Conservation (phyloP, 2,329 filamentous ascomycete genomes). For the Phyllosticta citriasiana region DNA sequence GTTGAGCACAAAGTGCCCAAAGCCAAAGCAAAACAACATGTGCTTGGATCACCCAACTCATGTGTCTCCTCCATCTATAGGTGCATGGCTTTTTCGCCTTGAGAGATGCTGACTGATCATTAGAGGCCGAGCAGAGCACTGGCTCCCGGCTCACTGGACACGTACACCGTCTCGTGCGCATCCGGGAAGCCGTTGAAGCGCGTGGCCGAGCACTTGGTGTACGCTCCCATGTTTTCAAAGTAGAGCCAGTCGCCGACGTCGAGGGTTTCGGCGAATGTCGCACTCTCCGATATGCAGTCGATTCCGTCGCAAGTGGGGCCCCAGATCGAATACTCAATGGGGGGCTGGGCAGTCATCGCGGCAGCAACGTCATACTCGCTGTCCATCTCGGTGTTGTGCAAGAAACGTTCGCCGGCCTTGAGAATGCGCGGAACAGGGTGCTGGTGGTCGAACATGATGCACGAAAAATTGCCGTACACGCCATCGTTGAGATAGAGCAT, state of each 20-base stretch:
- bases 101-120: not conserved
- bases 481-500: conserved; percentile 98
- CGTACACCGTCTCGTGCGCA: conserved; percentile 84
- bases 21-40: not conserved
- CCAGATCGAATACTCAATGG: conserved; percentile 86
- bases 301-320: conserved; percentile 97
- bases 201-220: conserved; percentile 96
- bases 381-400: conserved; percentile 36
- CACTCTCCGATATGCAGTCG: conserved; percentile 80
- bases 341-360: not conserved
- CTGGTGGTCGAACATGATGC: conserved; percentile 99
- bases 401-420: conserved; percentile 47
- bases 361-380: conserved; percentile 14
- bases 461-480: conserved; percentile 96
- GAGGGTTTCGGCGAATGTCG: conserved; percentile 63
- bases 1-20: not conserved
- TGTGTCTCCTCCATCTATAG: conserved; percentile 7
- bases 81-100: not conserved
- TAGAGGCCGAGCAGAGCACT: conserved; percentile 51
- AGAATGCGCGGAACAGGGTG: conserved; percentile 77
- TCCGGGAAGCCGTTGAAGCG: conserved; percentile 96
- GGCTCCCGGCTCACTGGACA: conserved; percentile 87
- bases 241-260: conserved; percentile 97
- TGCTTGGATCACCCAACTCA: not conserved
- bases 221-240: conserved; percentile 98